Percentiles rank a stretch among this genome's conserved stretches.
phyloP scores from a whole-genome alignment of 1,284 basidiomycete genomes.

The Puccinia triticina region DNA sequence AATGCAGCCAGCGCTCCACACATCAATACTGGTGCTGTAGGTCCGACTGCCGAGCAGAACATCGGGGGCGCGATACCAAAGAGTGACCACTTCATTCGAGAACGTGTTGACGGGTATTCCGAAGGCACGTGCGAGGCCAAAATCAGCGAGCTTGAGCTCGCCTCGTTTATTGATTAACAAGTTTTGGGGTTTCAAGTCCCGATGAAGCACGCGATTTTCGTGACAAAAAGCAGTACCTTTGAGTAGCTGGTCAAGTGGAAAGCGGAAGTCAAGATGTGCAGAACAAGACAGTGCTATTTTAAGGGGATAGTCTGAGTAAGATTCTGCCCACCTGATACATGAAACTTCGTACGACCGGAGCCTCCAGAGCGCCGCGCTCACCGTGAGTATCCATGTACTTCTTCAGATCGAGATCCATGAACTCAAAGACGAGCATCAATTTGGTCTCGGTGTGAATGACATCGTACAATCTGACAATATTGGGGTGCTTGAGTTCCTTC shows the following conservation, averaged over 20 bases:
- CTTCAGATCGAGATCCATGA: constrained; percentile 96
- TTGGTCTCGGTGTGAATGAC: constrained; percentile 90
- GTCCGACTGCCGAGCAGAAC: constrained; percentile 95
- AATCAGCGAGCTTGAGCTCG: constrained; percentile 84
- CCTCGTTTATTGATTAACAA: constrained; percentile 95
- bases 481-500: constrained; percentile 94
- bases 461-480: constrained; percentile 93
- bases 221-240: constrained; percentile 99
- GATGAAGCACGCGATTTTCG: constrained; percentile 95
- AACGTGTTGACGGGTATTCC: constrained; percentile 95
- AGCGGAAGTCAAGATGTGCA: not conserved
- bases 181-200: constrained; percentile 97
- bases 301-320: not conserved
- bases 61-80: constrained; percentile 99
- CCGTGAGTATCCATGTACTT: constrained; percentile 99
- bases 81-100: constrained; percentile 89
- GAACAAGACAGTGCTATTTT: not conserved
- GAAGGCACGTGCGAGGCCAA: constrained; percentile 75
- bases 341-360: constrained; percentile 89
- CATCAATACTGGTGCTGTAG: constrained; percentile 97
- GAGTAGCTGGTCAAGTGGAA: constrained; percentile 79
- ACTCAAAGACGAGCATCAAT: constrained; percentile 97
- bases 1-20: constrained; percentile 99
- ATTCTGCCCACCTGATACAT: constrained; percentile 64
- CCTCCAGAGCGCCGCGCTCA: constrained; percentile 89